Base-by-base conservation (phyloP, 805 yeast genomes). In the Candida parachauliodes region DNA sequence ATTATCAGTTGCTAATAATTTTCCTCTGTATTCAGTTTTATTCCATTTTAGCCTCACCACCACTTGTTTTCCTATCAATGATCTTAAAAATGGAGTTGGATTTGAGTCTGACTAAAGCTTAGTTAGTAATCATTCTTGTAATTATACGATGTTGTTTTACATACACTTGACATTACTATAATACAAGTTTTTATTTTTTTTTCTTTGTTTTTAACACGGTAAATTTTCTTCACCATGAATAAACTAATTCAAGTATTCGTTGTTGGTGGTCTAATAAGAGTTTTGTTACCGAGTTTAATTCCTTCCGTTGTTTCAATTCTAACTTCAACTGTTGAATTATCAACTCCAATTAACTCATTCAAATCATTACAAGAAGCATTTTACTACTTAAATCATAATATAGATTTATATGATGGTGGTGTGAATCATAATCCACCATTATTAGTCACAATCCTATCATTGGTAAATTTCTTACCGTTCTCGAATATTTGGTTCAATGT, bases 21-120 rank as follows among this genome's bases (percentile, higher is more conserved):
- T 74, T 1, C 98, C 98, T 42, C 68, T 75, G 60, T 93, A 93
- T 57, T 88, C 95, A 8, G 95, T 84, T 46, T 76, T 76, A 53
- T 88, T 91, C 83, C 96, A 93, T 57, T 93, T 93, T 44, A 93
- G 72, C 40, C 88, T 77, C 15, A 93, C 91, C 9, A 80, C 64
- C 9, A 91, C 88, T 23, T 65, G 70, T 41, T 81, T 72, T 39
- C 82, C 80, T n/a, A 83, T 70, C 30, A 93, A 74, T 17, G 84
- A 81, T 44, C 81, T 81, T 32, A 93, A 69, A 49, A 81, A 93
- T n/a, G 96, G 96, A 55, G 85, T 88, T 11, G 97, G 97, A 52
- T 88, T 87, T 16, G 95, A 93, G 45, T 70, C 76, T 46, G 74
- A 72, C 55, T 51, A 37, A 22, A 38, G 11, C 21, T 24, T 11